Evolutionary conservation across 106 monocot genomes (phyloP).

Genomic region (Dioscorea zingiberensis): DNA sequence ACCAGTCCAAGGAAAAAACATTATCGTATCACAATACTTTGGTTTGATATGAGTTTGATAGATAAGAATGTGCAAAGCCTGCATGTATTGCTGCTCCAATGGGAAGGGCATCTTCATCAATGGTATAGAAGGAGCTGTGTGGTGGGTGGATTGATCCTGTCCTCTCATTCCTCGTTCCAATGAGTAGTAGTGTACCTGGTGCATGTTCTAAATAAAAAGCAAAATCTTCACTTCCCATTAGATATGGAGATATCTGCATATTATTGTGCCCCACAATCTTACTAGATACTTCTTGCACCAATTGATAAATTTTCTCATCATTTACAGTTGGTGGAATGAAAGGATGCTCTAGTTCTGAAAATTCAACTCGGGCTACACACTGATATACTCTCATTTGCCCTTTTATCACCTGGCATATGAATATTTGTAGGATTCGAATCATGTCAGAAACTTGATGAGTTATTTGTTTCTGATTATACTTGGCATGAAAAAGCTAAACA

Average conservation of each 20-base stretch:
- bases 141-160: slow-evolving; percentile 11
- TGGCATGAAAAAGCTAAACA: too few species aligned
- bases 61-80: slow-evolving; percentile 18
- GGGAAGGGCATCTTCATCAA: slow-evolving; percentile 23
- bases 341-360: slow-evolving; percentile 11
- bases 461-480: too few species aligned
- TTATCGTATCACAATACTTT: too few species aligned
- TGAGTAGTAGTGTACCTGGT: slow-evolving; percentile 7
- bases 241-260: neutral
- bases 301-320: slow-evolving; percentile 10
- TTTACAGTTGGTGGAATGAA: slow-evolving; percentile 17
- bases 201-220: slow-evolving; percentile 14
- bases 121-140: slow-evolving; percentile 20
- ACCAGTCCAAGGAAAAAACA: too few species aligned
- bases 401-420: slow-evolving; percentile 11
- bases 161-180: slow-evolving; percentile 23
- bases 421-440: neutral
- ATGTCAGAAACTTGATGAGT: too few species aligned
- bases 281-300: slow-evolving; percentile 1
- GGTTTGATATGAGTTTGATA: neutral
- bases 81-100: slow-evolving; percentile 31
- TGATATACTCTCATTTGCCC: slow-evolving; percentile 15
- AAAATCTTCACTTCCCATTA: slow-evolving; percentile 25
- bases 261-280: slow-evolving; percentile 9
- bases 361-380: slow-evolving; percentile 20